phyloP scores from a whole-genome alignment of 2,329 filamentous ascomycete species.

The Ophiostoma sp. region DNA sequence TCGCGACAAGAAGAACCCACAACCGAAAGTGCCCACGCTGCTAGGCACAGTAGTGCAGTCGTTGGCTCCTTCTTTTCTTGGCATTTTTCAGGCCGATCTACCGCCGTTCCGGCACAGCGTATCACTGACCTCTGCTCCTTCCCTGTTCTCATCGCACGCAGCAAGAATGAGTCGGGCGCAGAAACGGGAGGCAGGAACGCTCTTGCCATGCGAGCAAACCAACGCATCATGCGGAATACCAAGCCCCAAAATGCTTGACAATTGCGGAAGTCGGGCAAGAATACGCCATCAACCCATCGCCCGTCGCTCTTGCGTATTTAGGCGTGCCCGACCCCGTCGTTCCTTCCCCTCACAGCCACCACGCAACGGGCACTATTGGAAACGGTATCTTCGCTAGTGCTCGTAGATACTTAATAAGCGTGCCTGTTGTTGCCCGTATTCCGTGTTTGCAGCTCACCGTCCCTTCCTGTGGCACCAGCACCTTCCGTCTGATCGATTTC shows the following conservation, averaged over 20 bases:
- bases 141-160: background rate
- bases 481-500: background rate
- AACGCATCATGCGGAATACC: too few species aligned
- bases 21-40: background rate
- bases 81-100: conserved; percentile 13
- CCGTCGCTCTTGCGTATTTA: conserved; percentile 2
- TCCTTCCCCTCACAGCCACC: conserved; percentile 3
- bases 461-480: background rate
- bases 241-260: background rate
- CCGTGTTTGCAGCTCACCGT: background rate
- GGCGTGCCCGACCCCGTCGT: background rate
- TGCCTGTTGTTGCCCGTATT: background rate
- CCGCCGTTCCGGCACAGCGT: conserved; percentile 13
- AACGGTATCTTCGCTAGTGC: background rate
- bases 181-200: background rate
- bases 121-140: background rate
- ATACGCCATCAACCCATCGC: background rate
- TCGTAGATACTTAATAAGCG: background rate
- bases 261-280: background rate
- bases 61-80: conserved; percentile 10
- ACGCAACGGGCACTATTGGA: background rate
- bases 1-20: background rate
- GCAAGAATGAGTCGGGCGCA: background rate
- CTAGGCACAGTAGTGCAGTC: background rate
- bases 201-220: background rate